Evolutionary conservation across 2,329 filamentous ascomycete species (phyloP).

Genomic region (Parafenestella ontariensis): DNA sequence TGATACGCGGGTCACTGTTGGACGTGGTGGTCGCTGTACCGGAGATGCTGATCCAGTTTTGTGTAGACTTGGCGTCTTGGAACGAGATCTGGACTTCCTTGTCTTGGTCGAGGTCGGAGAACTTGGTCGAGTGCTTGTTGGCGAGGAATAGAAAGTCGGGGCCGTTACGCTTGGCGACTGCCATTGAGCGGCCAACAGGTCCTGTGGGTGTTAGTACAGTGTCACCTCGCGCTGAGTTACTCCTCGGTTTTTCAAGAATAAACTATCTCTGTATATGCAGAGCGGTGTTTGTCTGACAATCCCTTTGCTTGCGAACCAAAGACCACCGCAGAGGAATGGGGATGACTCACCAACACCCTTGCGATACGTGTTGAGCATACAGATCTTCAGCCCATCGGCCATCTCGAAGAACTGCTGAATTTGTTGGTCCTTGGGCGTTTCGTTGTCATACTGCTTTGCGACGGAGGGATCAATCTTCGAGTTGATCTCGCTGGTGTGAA

Average conservation of each 20-base stretch:
- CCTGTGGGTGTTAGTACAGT: slow-evolving; percentile 26
- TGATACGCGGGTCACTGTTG: slow-evolving; percentile 58
- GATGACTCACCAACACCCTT: slow-evolving; percentile 46
- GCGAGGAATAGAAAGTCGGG: slow-evolving; percentile 61
- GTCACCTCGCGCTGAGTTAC: too few relatives aligned
- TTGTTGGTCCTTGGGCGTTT: slow-evolving; percentile 54
- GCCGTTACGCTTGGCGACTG: slow-evolving; percentile 62
- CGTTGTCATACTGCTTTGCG: slow-evolving; percentile 57
- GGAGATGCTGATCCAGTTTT: slow-evolving; percentile 57
- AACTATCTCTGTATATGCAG: background rate
- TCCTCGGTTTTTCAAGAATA: too few relatives aligned
- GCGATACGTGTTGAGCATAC: slow-evolving; percentile 53
- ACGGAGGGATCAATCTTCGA: slow-evolving; percentile 56
- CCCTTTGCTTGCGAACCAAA: background rate
- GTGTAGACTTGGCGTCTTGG: slow-evolving; percentile 52
- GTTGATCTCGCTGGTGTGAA: slow-evolving; percentile 51
- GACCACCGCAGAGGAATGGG: background rate
- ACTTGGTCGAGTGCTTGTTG: slow-evolving; percentile 57
- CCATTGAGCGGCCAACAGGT: slow-evolving; percentile 58
- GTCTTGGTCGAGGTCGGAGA: slow-evolving; percentile 54
- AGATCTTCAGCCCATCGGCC: slow-evolving; percentile 55
- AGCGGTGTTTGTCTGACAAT: background rate
- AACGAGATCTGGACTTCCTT: slow-evolving; percentile 55
- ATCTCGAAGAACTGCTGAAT: slow-evolving; percentile 57
- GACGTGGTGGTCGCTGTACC: slow-evolving; percentile 51